These are phyloP conservation scores for Madurella mycetomatis DNA, from an alignment of 2,329 filamentous ascomycete species.

Conservation along the genomic window DNA sequence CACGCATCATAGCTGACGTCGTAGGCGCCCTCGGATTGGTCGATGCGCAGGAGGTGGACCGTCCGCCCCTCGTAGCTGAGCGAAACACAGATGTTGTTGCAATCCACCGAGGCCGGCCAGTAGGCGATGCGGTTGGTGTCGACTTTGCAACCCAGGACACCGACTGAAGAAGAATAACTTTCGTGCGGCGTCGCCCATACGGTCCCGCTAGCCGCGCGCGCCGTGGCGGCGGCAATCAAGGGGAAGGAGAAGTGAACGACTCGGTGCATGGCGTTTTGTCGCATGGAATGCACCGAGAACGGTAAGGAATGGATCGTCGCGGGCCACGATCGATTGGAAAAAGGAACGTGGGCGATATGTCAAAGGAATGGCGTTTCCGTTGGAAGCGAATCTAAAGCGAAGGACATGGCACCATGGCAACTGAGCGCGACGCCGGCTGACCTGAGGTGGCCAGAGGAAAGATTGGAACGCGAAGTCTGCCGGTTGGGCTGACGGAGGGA, in stretches of 20 bases:
- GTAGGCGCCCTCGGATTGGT: conserved; percentile 51
- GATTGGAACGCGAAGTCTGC: background rate
- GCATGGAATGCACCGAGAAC: background rate
- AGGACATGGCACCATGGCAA: conserved; percentile 17
- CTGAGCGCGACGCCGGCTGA: background rate
- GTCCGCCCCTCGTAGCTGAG: conserved; percentile 45
- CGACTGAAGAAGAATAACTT: conserved; percentile 52
- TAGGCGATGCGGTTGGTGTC: conserved; percentile 58
- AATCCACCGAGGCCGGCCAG: conserved; percentile 51
- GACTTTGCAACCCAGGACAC: conserved; percentile 57
- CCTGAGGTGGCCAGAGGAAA: conserved; percentile 1
- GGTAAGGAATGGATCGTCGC: conserved; percentile 6
- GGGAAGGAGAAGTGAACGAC: conserved; percentile 12
- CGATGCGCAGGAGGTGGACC: conserved; percentile 55
- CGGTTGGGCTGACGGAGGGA: conserved; percentile 3
- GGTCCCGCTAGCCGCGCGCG: conserved; percentile 23
- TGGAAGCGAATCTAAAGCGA: conserved; percentile 6
- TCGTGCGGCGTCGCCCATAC: conserved; percentile 51
- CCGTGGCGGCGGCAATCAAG: conserved; percentile 16
- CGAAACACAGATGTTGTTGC: conserved; percentile 54
- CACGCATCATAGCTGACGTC: conserved; percentile 59
- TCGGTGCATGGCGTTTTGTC: conserved; percentile 16
- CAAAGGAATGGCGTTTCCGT: background rate
- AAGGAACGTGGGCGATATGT: background rate
- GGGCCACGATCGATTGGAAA: background rate